Conservation (phyloP, 78 protist species). For the Emiliania huxleyi region DNA sequence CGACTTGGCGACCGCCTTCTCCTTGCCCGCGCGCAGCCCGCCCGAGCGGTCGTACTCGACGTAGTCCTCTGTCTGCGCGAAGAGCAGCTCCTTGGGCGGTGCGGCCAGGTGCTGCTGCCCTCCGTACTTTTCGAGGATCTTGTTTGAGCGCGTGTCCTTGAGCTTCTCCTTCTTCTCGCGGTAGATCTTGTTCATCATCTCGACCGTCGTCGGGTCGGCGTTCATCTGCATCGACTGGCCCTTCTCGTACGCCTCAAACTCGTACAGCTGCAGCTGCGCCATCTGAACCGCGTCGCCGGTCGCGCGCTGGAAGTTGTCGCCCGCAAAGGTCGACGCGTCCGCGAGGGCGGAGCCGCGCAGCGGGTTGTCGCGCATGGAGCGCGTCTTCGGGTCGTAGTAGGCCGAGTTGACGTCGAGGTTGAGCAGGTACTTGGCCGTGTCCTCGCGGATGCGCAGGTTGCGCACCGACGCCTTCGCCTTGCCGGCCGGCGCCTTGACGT, state of each 20-base stretch:
- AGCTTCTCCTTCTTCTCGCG: conserved; percentile 29
- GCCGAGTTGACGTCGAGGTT: conserved; percentile 92
- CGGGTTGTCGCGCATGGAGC: conserved; percentile 95
- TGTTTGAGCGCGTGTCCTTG: not conserved
- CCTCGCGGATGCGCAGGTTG: conserved; percentile 77
- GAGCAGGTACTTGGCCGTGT: conserved; percentile 95
- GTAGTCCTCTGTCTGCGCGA: conserved; percentile 87
- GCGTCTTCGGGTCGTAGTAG: conserved; percentile 96
- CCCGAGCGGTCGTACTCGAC: conserved; percentile 87
- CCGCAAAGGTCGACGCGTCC: conserved; percentile 43
- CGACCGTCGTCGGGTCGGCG: conserved; percentile 92
- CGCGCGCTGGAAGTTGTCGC: conserved; percentile 84
- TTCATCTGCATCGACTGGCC: conserved; percentile 83
- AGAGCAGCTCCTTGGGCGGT: conserved; percentile 50
- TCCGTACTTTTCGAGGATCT: conserved; percentile 84
- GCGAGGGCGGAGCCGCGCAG: not conserved
- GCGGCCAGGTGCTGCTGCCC: conserved; percentile 76
- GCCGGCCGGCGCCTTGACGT: not conserved
- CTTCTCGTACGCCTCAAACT: conserved; percentile 40
- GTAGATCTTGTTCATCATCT: conserved; percentile 44
- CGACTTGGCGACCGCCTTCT: conserved; percentile 38
- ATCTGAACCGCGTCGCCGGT: conserved; percentile 82
- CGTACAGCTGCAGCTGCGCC: conserved; percentile 35
- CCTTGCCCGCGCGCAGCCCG: conserved; percentile 70
- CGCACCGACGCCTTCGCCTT: conserved; percentile 21